phyloP scores from a whole-genome alignment of 768 basidiomycete genomes.

The Cyathus striatus region DNA sequence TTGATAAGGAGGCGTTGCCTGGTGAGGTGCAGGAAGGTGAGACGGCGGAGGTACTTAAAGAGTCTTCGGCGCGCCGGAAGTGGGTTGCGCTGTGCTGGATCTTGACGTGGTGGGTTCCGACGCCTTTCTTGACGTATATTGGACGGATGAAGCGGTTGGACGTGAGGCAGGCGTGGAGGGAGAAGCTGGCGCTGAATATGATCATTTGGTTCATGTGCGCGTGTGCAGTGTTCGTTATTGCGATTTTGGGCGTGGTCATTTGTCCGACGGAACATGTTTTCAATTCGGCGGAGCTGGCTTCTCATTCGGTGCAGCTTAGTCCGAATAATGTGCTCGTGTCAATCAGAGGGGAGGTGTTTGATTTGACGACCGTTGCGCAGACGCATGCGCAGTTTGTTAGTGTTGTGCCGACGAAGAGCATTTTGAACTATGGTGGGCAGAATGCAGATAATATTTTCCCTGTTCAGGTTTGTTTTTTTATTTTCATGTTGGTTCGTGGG shows the following conservation, averaged over 20 bases:
- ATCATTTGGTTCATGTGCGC: slow-evolving; percentile 93
- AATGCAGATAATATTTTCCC: slow-evolving; percentile 81
- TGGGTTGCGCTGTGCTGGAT: slow-evolving; percentile 90
- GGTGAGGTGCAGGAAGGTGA: slow-evolving; percentile 87
- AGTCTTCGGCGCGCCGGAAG: slow-evolving; percentile 70
- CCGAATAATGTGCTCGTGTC: slow-evolving; percentile 77
- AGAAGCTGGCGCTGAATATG: slow-evolving; percentile 92
- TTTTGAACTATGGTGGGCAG: slow-evolving; percentile 82
- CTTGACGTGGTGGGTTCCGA: slow-evolving; percentile 91
- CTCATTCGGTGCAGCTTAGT: slow-evolving; percentile 56
- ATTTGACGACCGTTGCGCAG: slow-evolving; percentile 62
- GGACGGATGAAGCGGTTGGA: slow-evolving; percentile 95
- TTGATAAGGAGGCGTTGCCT: slow-evolving; percentile 77
- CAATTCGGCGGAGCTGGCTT: slow-evolving; percentile 67
- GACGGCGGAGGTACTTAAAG: slow-evolving; percentile 82
- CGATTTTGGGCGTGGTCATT: slow-evolving; percentile 79
- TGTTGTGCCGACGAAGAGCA: slow-evolving; percentile 68
- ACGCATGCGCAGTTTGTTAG: slow-evolving; percentile 64
- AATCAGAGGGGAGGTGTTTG: slow-evolving; percentile 94
- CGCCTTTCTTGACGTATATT: slow-evolving; percentile 55
- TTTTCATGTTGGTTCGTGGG: neutral
- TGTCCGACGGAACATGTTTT: slow-evolving; percentile 95
- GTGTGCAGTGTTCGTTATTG: slow-evolving; percentile 91
- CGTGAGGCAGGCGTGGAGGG: slow-evolving; percentile 94
- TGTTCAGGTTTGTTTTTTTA: slow-evolving; percentile 59